Conservation (phyloP, 2,329 filamentous ascomycete species). For the Xylariales sp. region DNA sequence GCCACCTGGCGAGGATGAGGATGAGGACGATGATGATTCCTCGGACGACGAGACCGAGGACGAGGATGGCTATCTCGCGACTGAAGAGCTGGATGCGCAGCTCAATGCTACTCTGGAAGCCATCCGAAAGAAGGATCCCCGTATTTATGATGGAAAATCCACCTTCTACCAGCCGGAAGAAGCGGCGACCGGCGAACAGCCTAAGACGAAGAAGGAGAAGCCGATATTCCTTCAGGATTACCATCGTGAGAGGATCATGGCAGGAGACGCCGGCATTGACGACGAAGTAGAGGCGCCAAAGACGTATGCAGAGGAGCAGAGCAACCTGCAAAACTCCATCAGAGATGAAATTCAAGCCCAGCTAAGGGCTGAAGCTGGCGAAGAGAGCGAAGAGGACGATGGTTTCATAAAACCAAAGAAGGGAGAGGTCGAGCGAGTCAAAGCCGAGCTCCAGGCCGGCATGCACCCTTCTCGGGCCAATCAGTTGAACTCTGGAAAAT, state of each 20-base stretch:
- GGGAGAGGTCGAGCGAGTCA: conserved; percentile 21
- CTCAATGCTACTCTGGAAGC: conserved; percentile 84
- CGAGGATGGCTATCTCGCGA: conserved; percentile 82
- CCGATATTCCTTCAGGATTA: conserved; percentile 85
- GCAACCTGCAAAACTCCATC: conserved; percentile 71
- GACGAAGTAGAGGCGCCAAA: conserved; percentile 53
- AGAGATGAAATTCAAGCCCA: conserved; percentile 74
- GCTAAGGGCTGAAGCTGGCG: conserved; percentile 38
- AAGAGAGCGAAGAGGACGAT: conserved; percentile 48
- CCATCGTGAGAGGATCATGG: conserved; percentile 83
- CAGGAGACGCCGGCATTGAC: conserved; percentile 60
- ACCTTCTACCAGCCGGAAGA: conserved; percentile 72
- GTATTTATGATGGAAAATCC: conserved; percentile 76
- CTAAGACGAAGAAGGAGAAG: conserved; percentile 65
- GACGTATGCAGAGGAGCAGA: conserved; percentile 88
- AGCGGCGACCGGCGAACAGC: conserved; percentile 20
- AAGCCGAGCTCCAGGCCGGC: conserved; percentile 28
- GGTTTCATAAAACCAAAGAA: conserved; percentile 73
- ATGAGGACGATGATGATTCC: conserved; percentile 58
- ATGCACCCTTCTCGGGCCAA: conserved; percentile 53
- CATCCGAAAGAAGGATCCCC: conserved; percentile 84
- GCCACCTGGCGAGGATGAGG: conserved; percentile 38
- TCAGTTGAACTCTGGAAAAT: conserved; percentile 45
- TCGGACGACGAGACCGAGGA: conserved; percentile 79
- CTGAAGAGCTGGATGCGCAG: conserved; percentile 78